Evolutionary conservation across 164 flowering plant species (phyloP).

Genomic region (Kalanchoe fedtschenkoi): DNA sequence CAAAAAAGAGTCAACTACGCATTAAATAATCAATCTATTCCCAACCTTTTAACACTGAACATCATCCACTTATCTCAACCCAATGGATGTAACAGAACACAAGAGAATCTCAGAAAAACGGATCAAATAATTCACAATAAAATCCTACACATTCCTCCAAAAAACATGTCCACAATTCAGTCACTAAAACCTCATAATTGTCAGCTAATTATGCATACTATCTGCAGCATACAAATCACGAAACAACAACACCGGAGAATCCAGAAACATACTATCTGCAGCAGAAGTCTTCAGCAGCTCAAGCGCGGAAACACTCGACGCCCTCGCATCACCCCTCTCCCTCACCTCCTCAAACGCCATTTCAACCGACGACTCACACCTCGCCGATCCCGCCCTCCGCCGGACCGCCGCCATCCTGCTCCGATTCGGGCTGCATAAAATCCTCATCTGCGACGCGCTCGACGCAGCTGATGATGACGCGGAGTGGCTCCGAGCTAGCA

Average conservation of each 20-base stretch:
- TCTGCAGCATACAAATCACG: too few species aligned
- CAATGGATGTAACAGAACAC: too few species aligned
- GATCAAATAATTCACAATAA: background rate
- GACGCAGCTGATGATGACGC: too few species aligned
- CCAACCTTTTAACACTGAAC: too few species aligned
- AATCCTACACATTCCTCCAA: background rate
- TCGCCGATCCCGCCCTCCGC: constrained; percentile 24
- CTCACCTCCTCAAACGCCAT: too few species aligned
- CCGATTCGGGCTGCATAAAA: constrained; percentile 17
- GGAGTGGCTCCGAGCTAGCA: constrained; percentile 17
- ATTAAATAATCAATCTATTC: too few species aligned
- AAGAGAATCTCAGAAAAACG: background rate
- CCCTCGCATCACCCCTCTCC: constrained; percentile 15
- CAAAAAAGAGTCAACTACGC: too few species aligned
- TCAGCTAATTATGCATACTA: too few species aligned
- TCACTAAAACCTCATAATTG: background rate
- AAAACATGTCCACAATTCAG: background rate
- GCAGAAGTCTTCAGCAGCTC: constrained; percentile 79
- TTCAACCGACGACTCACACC: constrained; percentile 32
- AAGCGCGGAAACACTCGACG: constrained; percentile 63
- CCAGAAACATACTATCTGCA: constrained; percentile 47
- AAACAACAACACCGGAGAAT: background rate
- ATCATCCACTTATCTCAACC: too few species aligned
- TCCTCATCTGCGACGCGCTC: constrained; percentile 11
- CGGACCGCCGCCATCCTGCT: constrained; percentile 9